These are phyloP conservation scores for Lentinus brumalis DNA, from an alignment of 768 basidiomycete species.

Conservation along the genomic window DNA sequence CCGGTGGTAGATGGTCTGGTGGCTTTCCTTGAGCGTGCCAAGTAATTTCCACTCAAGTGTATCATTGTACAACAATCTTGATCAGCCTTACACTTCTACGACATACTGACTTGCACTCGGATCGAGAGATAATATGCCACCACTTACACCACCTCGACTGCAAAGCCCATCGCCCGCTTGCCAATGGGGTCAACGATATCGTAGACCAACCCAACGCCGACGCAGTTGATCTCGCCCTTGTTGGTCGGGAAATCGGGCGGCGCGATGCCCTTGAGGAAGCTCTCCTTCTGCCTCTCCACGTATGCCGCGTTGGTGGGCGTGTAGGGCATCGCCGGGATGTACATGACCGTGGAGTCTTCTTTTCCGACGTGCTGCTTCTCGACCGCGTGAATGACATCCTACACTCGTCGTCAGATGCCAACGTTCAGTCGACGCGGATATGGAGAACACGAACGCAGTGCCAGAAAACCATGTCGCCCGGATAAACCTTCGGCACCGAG, in stretches of 20 bases:
- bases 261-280: constrained; percentile 59
- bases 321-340: constrained; percentile 72
- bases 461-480: constrained; percentile 83
- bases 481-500: constrained; percentile 67
- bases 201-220: constrained; percentile 40
- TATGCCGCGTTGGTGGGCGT: constrained; percentile 65
- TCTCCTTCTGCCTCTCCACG: constrained; percentile 59
- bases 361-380: constrained; percentile 54
- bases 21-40: neutral
- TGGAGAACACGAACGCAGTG: constrained; percentile 48
- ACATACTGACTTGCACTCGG: neutral
- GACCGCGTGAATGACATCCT: constrained; percentile 51
- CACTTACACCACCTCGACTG: constrained; percentile 26
- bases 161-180: constrained; percentile 48
- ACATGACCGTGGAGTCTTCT: constrained; percentile 69
- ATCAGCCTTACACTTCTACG: neutral
- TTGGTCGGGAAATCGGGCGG: constrained; percentile 73
- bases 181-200: constrained; percentile 41
- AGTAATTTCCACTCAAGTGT: neutral
- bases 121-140: neutral
- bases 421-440: neutral
- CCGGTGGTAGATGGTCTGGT: constrained; percentile 49
- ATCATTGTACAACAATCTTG: too few relatives aligned
- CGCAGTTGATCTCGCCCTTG: constrained; percentile 40
- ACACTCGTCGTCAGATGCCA: neutral